Evolutionary conservation across 805 yeast genomes (phyloP).

Genomic region (Sungouiella blattae): DNA sequence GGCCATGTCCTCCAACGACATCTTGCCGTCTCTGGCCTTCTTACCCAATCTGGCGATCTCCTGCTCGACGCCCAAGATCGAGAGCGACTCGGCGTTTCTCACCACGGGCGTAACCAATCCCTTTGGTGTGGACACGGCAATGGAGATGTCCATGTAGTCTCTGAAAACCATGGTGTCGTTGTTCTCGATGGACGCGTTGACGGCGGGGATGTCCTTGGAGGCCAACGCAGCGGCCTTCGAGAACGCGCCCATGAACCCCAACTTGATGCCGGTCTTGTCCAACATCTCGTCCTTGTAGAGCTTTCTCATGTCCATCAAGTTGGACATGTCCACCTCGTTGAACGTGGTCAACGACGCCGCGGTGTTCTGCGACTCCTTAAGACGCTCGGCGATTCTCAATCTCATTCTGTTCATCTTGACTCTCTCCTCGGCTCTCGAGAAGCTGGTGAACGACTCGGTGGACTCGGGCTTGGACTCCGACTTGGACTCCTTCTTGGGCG

Average conservation of each 20-base stretch:
- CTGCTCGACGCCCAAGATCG: conserved; percentile 83
- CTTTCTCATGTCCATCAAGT: conserved; percentile 89
- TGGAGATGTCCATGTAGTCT: conserved; percentile 92
- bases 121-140: conserved; percentile 99
- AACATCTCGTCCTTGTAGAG: conserved; percentile 94
- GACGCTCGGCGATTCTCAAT: conserved; percentile 96
- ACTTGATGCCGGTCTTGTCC: conserved; percentile 88
- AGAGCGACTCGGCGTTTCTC: conserved; percentile 90
- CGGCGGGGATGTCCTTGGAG: conserved; percentile 90
- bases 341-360: conserved; percentile 97
- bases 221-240: conserved; percentile 92
- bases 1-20: conserved; percentile 96
- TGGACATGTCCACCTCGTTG: conserved; percentile 96
- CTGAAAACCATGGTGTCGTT: conserved; percentile 92
- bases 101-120: conserved; percentile 98
- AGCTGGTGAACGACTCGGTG: conserved; percentile 40
- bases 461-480: conserved; percentile 19
- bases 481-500: conserved; percentile 13
- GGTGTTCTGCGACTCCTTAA: conserved; percentile 98
- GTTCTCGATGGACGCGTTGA: conserved; percentile 89
- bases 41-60: conserved; percentile 78
- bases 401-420: conserved; percentile 99
- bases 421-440: conserved; percentile 82
- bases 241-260: conserved; percentile 99
- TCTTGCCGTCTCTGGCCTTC: conserved; percentile 96